Evolutionary conservation across 805 yeast species (phyloP).

Genomic region (Lipomyces mesembrius): DNA sequence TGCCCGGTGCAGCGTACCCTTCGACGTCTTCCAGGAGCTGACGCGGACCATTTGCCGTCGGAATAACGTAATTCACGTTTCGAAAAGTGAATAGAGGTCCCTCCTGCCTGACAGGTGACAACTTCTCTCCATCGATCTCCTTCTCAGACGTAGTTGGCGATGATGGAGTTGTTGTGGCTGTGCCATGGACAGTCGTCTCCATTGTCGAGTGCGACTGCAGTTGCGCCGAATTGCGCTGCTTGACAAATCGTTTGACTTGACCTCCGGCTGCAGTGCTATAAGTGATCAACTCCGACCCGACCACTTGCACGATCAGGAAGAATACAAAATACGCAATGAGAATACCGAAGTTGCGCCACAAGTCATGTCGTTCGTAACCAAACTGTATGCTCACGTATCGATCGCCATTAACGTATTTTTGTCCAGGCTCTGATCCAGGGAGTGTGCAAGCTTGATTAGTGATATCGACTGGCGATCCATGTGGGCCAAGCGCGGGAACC

Average conservation of each 20-base stretch:
- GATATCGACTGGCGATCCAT: constrained; percentile 54
- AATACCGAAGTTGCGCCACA: constrained; percentile 70
- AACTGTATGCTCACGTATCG: constrained; percentile 55
- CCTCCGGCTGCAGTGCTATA: constrained; percentile 2
- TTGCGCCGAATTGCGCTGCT: constrained; percentile 2
- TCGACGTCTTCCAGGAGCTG: constrained; percentile 62
- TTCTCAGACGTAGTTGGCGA: background rate
- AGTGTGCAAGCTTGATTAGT: constrained; percentile 60
- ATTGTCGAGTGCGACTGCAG: background rate
- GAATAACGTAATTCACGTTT: constrained; percentile 37
- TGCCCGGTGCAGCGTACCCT: constrained; percentile 76
- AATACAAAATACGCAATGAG: constrained; percentile 57
- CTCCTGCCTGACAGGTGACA: background rate
- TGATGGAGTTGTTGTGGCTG: background rate
- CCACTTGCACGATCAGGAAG: constrained; percentile 58
- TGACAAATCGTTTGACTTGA: constrained; percentile 7
- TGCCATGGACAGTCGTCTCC: background rate
- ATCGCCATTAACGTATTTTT: constrained; percentile 59
- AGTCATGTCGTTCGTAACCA: constrained; percentile 54
- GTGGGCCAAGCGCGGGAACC: constrained; percentile 60
- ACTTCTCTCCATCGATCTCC: background rate
- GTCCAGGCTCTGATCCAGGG: constrained; percentile 64
- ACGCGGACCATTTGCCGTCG: constrained; percentile 44
- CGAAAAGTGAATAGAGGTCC: constrained; percentile 34
- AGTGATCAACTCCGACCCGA: constrained; percentile 32